Percentiles rank a stretch among this genome's conserved stretches.
Conservation (phyloP, 495 filamentous ascomycete genomes). For the Daldinia vernicosa region DNA sequence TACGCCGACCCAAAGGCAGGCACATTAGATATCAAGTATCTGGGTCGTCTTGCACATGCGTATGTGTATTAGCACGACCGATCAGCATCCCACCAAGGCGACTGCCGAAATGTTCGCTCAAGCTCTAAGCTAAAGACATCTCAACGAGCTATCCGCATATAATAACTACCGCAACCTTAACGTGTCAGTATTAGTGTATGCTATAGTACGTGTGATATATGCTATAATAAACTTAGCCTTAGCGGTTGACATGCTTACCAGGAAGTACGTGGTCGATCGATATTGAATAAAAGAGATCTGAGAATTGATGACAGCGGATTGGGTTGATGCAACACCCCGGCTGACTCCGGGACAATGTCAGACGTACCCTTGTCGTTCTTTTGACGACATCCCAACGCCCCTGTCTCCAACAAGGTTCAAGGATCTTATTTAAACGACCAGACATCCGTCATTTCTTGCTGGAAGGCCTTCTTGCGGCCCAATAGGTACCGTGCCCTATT, state of each 20-base stretch:
- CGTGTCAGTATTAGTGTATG: background rate
- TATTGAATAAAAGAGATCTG: conserved; percentile 34
- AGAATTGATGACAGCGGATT: conserved; percentile 24
- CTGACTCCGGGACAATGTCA: conserved; percentile 39
- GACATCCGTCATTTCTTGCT: conserved; percentile 37
- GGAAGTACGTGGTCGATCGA: conserved; percentile 18
- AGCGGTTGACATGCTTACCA: background rate
- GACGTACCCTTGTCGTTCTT: conserved; percentile 41
- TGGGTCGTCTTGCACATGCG: conserved; percentile 21
- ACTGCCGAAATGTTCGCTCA: conserved; percentile 5
- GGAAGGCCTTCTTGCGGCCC: conserved; percentile 34
- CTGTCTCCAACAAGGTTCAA: conserved; percentile 46
- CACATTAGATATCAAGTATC: conserved; percentile 15
- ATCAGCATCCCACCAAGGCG: conserved; percentile 18
- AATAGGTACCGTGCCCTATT: conserved; percentile 29
- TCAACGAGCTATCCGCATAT: conserved; percentile 12
- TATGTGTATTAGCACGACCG: conserved; percentile 19
- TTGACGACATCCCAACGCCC: conserved; percentile 46
- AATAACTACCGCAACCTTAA: background rate
- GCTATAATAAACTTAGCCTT: conserved; percentile 10
- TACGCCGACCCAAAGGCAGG: conserved; percentile 7
- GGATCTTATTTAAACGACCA: conserved; percentile 46
- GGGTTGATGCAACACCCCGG: conserved; percentile 37
- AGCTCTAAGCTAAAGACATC: conserved; percentile 2
- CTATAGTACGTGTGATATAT: background rate